These are phyloP conservation scores for Chalara sp. DNA, from an alignment of 2,329 filamentous ascomycete genomes.

Conservation along the genomic window DNA sequence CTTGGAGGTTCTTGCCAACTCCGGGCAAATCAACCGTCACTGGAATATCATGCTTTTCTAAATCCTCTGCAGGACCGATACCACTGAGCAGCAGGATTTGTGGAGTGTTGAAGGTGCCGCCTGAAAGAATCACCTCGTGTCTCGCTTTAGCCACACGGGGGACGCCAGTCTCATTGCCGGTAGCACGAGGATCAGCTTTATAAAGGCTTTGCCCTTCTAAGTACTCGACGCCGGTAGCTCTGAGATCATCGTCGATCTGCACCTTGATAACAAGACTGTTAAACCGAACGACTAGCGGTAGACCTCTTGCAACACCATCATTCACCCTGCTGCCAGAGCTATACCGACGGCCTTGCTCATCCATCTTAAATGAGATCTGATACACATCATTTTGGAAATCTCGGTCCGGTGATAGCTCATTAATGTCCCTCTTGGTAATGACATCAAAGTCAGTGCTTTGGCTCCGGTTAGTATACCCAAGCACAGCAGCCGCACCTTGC, in stretches of 20 bases:
- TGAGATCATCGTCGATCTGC: slow-evolving; percentile 31
- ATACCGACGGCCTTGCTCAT: too few species aligned
- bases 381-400: slow-evolving; percentile 14
- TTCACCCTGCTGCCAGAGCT: slow-evolving; percentile 10
- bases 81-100: slow-evolving; percentile 40
- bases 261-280: slow-evolving; percentile 33
- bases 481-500: slow-evolving; percentile 7
- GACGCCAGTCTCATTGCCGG: slow-evolving; percentile 15
- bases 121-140: slow-evolving; percentile 40
- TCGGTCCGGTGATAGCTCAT: slow-evolving; percentile 9
- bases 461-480: too few species aligned
- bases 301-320: slow-evolving; percentile 11
- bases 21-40: slow-evolving; percentile 53
- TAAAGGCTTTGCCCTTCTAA: slow-evolving; percentile 30
- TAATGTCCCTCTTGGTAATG: slow-evolving; percentile 5
- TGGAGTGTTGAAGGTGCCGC: slow-evolving; percentile 38
- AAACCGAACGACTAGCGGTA: slow-evolving; percentile 14
- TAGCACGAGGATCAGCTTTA: slow-evolving; percentile 6
- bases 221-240: slow-evolving; percentile 36
- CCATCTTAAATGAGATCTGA: slow-evolving; percentile 16
- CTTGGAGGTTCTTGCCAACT: slow-evolving; percentile 55
- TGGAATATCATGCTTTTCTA: slow-evolving; percentile 37
- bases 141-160: slow-evolving; percentile 22
- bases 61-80: slow-evolving; percentile 33
- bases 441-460: background rate